Base-by-base conservation (phyloP, 345 rosid genomes). In the rapeseed (Brassica napus) region DNA sequence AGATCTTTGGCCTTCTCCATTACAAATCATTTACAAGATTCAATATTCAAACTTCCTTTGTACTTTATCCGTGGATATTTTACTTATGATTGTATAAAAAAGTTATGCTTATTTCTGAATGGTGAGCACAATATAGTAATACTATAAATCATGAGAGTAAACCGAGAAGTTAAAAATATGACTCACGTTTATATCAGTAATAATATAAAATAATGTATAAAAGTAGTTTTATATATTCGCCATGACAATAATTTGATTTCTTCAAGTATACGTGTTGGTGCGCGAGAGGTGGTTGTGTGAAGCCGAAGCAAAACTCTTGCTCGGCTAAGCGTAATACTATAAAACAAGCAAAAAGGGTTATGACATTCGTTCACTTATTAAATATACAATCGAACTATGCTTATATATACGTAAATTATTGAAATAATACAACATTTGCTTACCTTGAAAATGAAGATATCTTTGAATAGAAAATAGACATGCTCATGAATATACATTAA, bases 241-340 rank as follows among this genome's bases (percentile, higher is more conserved):
- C 44, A 69, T 75, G 68, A 71, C 79, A 71, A 81, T 76, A 58
- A 73, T 71, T 75, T 68, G 84, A 52, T 86, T 72, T 85, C 93
- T 91, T 90, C 78, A 84, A 84, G 60, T 73, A 84, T 89, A 89
- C 92, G 92, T 87, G 94, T 89, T 84, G 84, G 79, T 82, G 82
- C 76, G 78, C 63, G 83, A 83, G 84, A 74, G 44, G 71, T 74
- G 86, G 84, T 94, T 82, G 90, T 90, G 92, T 94, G 89, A 90
- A 86, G 82, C 89, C 87, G 89, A 93, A 93, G 98, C 94, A 93
- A 90, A 65, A 87, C 77, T 79, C 83, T 84, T 87, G 77, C 90
- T 87, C 90, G 83, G 84, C 83, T 81, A 78, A 69, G 79, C 7
- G 24, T 70, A 9, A 70, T n/a, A 65, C 62, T 72, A 85, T 65